phyloP scores from a whole-genome alignment of 495 filamentous ascomycete species.

The Aspergillus hancockii region DNA sequence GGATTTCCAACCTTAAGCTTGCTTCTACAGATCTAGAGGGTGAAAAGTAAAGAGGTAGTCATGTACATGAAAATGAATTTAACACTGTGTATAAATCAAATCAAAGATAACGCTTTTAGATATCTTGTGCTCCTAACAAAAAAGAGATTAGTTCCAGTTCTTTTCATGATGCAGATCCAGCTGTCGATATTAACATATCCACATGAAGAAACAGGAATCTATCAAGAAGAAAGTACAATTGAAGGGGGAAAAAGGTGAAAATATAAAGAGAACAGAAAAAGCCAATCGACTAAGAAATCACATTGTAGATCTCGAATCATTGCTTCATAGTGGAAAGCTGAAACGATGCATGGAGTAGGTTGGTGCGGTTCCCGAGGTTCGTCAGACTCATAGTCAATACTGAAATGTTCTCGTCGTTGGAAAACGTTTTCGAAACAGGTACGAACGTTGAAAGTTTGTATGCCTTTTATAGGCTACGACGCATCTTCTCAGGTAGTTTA shows the following conservation, averaged over 20 bases:
- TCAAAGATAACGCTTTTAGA: not conserved
- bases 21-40: too few relatives aligned
- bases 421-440: not conserved
- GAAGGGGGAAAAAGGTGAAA: not conserved
- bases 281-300: not conserved
- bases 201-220: not conserved
- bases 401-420: not conserved
- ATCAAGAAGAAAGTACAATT: not conserved
- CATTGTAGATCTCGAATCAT: not conserved
- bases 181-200: conserved; percentile 3
- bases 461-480: not conserved
- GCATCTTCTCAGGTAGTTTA: not conserved
- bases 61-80: too few relatives aligned
- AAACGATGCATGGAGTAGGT: not conserved
- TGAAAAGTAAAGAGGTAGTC: too few relatives aligned
- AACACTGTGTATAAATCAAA: not conserved
- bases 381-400: not conserved
- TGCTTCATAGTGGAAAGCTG: not conserved
- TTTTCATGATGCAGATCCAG: not conserved
- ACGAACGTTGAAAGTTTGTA: not conserved
- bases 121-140: not conserved
- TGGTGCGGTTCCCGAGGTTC: not conserved
- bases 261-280: not conserved
- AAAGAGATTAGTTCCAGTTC: not conserved
- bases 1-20: too few relatives aligned